Conservation (phyloP, 1,284 basidiomycete genomes). For the Boletus hoseneyae region DNA sequence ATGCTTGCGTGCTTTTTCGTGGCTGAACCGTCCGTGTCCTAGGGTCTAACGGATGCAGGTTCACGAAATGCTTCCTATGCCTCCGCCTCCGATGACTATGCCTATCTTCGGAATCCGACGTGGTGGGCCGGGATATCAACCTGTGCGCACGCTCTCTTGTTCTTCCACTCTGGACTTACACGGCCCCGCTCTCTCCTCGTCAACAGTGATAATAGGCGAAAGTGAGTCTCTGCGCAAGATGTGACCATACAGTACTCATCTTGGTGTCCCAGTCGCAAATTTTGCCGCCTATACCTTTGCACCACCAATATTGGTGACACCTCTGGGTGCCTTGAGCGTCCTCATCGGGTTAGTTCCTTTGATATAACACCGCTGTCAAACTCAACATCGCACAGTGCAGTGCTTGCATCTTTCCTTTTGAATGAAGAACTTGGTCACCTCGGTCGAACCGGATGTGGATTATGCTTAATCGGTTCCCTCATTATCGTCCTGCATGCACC, state of each 20-base stretch:
- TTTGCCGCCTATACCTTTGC: conserved; percentile 99
- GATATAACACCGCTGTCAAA: not conserved
- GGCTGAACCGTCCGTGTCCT: conserved; percentile 14
- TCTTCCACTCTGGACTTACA: conserved; percentile 1
- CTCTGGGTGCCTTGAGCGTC: conserved; percentile 94
- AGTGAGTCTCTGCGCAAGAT: conserved; percentile 41
- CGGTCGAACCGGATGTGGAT: conserved; percentile 87
- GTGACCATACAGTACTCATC: conserved; percentile 6
- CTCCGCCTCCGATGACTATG: conserved; percentile 71
- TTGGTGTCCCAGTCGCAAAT: conserved; percentile 74
- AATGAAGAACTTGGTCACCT: conserved; percentile 94
- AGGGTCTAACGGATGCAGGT: conserved; percentile 84
- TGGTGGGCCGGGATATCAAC: conserved; percentile 99
- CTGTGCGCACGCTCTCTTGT: conserved; percentile 53
- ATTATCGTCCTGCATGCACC: conserved; percentile 98
- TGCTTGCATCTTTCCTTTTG: conserved; percentile 90
- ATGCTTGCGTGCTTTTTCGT: conserved; percentile 1
- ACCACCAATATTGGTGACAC: conserved; percentile 95
- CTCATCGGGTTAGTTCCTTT: conserved; percentile 78
- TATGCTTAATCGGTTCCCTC: conserved; percentile 89
- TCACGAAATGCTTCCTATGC: conserved; percentile 50
- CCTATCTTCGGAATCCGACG: conserved; percentile 90
- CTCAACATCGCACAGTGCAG: conserved; percentile 56
- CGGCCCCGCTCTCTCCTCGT: conserved; percentile 11
- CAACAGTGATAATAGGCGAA: conserved; percentile 85